A percentile compares a stretch with the other conserved stretches of the same genome.
phyloP scores from a whole-genome alignment of 1,284 basidiomycete species.

The Leccinum discolor region DNA sequence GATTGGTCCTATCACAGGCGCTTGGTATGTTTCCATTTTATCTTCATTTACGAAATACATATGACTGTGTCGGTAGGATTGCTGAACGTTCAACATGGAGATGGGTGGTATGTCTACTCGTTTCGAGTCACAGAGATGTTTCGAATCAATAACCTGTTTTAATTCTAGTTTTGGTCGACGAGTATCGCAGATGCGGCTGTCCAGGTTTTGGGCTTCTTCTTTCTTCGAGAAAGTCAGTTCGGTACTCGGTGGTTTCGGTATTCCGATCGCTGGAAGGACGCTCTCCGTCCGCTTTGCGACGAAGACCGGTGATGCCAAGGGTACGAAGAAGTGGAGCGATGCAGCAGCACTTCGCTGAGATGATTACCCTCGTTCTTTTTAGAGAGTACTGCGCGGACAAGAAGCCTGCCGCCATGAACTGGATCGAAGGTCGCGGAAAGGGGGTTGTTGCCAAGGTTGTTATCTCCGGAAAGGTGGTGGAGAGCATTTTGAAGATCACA shows the following conservation, averaged over 20 bases:
- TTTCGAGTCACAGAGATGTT: background rate
- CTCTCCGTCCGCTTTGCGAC: too few species aligned
- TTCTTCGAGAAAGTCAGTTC: slow-evolving; percentile 61
- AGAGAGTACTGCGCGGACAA: too few species aligned
- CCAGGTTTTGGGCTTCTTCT: slow-evolving; percentile 56
- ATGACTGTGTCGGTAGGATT: slow-evolving; percentile 40
- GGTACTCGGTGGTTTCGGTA: background rate
- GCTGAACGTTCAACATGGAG: slow-evolving; percentile 61
- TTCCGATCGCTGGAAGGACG: too few species aligned
- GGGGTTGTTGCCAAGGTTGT: too few species aligned
- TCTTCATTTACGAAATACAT: background rate
- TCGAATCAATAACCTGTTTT: background rate
- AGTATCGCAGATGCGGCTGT: slow-evolving; percentile 52
- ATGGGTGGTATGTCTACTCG: slow-evolving; percentile 53
- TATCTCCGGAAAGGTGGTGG: too few species aligned
- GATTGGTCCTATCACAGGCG: slow-evolving; percentile 63
- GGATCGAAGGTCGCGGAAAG: too few species aligned
- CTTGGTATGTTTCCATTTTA: slow-evolving; percentile 41
- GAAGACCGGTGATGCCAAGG: too few species aligned
- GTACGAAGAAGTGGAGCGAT: too few species aligned
- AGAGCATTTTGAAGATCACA: too few species aligned
- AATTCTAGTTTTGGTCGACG: slow-evolving; percentile 59
- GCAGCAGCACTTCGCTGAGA: too few species aligned
- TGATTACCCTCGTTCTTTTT: too few species aligned
- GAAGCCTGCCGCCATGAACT: too few species aligned